phyloP scores from a whole-genome alignment of 2,329 filamentous ascomycete genomes.

The Aspergillus jensenii region DNA sequence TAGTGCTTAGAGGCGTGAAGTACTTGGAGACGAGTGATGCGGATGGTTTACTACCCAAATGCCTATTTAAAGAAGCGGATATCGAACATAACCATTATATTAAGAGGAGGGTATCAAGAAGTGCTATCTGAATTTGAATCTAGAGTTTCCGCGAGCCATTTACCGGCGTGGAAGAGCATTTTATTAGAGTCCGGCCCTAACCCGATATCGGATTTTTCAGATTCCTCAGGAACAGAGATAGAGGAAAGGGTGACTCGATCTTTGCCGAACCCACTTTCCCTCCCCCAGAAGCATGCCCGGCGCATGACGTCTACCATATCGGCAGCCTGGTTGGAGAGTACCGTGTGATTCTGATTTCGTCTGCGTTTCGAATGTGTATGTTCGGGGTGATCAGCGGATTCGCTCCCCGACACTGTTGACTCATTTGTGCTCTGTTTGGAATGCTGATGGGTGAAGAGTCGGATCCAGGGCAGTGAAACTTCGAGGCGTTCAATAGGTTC shows the following conservation, averaged over 20 bases:
- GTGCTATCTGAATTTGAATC: neutral
- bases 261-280: constrained; percentile 40
- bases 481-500: constrained; percentile 26
- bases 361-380: neutral
- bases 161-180: neutral
- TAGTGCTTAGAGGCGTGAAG: too few species aligned
- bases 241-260: constrained; percentile 30
- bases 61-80: too few species aligned
- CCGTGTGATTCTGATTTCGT: constrained; percentile 14
- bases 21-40: too few species aligned
- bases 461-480: constrained; percentile 34
- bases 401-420: neutral
- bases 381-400: neutral
- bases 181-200: neutral
- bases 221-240: neutral
- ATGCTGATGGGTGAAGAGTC: constrained; percentile 20
- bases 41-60: too few species aligned
- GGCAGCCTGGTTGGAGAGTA: constrained; percentile 38
- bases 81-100: neutral
- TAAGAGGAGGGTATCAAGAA: neutral
- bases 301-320: constrained; percentile 45
- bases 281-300: constrained; percentile 45
- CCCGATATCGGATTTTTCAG: too few species aligned
- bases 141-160: neutral
- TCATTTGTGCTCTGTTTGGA: neutral